These are phyloP conservation scores for Colletotrichum tropicicola DNA, from an alignment of 2,329 filamentous ascomycete genomes.

Conservation along the genomic window DNA sequence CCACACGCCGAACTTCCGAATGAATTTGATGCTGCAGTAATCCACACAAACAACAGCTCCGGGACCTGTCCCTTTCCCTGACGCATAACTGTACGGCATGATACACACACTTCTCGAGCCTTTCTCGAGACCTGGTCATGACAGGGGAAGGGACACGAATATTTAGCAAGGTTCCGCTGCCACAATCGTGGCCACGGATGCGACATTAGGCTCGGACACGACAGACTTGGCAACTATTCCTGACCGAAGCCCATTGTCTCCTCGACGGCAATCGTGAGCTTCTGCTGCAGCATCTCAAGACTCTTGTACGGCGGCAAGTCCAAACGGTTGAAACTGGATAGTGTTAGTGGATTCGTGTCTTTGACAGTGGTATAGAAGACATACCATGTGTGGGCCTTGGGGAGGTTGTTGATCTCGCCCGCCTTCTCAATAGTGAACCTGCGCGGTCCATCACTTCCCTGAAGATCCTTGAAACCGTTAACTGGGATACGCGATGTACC, in stretches of 20 bases:
- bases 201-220: not conserved
- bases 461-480: conserved; percentile 99
- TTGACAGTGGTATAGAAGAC: conserved; percentile 42
- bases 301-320: conserved; percentile 94
- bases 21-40: conserved; percentile 29
- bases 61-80: not conserved
- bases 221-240: conserved; percentile 68
- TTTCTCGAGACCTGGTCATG: not conserved
- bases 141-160: not conserved
- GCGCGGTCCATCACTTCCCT: conserved; percentile 94
- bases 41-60: conserved; percentile 17
- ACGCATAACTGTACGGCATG: not conserved
- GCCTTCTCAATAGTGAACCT: conserved; percentile 99
- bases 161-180: not conserved
- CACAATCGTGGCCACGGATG: not conserved
- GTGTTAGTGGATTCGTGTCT: conserved; percentile 31
- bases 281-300: conserved; percentile 84
- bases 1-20: conserved; percentile 30
- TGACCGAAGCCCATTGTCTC: conserved; percentile 99
- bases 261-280: conserved; percentile 96
- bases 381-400: conserved; percentile 98
- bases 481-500: conserved; percentile 98
- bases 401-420: conserved; percentile 87
- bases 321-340: conserved; percentile 88
- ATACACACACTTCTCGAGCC: not conserved